phyloP scores from a whole-genome alignment of 441 rosid species.

The Corymbia citriodora region DNA sequence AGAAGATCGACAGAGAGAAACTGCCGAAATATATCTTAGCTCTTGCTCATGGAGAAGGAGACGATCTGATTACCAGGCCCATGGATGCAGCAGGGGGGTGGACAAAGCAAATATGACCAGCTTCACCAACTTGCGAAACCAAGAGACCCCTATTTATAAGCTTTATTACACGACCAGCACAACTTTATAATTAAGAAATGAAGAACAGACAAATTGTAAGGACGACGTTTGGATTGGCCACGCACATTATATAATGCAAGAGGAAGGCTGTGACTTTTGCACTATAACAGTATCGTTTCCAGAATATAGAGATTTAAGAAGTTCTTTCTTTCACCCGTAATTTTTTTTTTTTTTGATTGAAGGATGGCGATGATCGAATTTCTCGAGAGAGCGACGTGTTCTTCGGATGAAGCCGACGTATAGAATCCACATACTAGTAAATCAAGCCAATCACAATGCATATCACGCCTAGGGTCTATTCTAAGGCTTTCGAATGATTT shows the following conservation, averaged over 20 bases:
- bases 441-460: neutral
- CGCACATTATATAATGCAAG: neutral
- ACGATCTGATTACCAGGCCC: neutral
- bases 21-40: neutral
- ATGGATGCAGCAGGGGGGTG: neutral
- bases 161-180: neutral
- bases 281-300: neutral
- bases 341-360: neutral
- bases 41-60: neutral
- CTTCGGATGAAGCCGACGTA: neutral
- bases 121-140: neutral
- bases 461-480: neutral
- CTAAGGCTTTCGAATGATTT: fast-evolving
- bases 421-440: neutral
- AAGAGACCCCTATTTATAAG: neutral
- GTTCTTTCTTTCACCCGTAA: neutral
- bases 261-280: neutral
- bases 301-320: neutral
- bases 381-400: neutral
- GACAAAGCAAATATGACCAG: neutral
- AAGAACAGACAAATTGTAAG: neutral
- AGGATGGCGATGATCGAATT: neutral
- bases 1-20: neutral
- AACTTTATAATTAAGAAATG: neutral
- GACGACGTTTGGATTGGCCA: neutral